Conservation (phyloP, 148 eudicot genomes). For the Diospyros kaki region DNA sequence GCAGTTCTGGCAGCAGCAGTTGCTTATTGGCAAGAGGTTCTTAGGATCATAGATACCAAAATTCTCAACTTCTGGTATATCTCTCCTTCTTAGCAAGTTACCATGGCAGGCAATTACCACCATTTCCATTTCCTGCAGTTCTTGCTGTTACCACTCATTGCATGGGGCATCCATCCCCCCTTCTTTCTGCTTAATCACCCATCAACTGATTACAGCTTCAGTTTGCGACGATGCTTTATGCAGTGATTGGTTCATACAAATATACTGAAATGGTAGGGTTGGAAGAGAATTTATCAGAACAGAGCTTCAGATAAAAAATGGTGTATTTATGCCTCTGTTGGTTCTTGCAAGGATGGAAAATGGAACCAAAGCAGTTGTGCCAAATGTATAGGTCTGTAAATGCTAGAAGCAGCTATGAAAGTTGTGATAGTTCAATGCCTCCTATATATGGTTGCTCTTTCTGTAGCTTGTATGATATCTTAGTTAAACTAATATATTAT, state of each 20-base stretch:
- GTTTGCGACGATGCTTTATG: background rate
- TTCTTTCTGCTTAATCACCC: background rate
- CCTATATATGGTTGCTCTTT: background rate
- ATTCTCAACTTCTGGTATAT: background rate
- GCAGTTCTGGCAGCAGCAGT: conserved; percentile 77
- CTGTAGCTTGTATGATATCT: background rate
- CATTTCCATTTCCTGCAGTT: background rate
- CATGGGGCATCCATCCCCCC: no score
- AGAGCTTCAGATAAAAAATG: no score
- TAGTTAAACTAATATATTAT: background rate
- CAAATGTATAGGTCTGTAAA: conserved; percentile 4
- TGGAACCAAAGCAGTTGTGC: background rate
- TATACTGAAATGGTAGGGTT: no score
- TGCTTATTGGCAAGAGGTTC: conserved; percentile 45
- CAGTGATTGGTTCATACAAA: background rate
- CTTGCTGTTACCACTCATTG: conserved; percentile 11
- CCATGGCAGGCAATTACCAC: background rate
- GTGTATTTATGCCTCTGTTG: background rate
- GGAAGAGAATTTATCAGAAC: no score
- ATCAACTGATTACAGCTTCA: background rate
- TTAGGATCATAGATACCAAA: background rate
- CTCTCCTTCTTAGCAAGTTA: background rate
- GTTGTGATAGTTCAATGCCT: background rate
- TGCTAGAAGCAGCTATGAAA: conserved; percentile 7
- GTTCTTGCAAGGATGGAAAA: conserved; percentile 7